Evolutionary conservation across 495 filamentous ascomycete genomes (phyloP).

Genomic region (Aspergillus heteromorphus): DNA sequence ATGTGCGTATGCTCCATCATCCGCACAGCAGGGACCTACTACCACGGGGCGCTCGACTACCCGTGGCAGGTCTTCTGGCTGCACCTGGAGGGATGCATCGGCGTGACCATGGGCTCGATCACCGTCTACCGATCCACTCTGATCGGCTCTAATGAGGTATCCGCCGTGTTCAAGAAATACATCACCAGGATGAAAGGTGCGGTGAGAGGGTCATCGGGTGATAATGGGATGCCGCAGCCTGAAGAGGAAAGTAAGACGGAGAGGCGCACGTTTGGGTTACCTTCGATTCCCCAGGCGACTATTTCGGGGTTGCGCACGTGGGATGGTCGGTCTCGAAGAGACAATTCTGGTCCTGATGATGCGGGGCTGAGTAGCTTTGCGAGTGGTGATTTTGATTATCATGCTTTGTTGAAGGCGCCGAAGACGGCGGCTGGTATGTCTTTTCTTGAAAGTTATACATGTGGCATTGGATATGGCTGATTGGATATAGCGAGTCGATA

Average conservation of each 20-base stretch:
- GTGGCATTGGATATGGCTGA: too few relatives aligned
- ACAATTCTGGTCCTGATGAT: not conserved
- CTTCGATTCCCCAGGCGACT: not conserved
- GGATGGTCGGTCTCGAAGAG: not conserved
- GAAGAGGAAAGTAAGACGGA: not conserved
- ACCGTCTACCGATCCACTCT: not conserved
- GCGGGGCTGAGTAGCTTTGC: not conserved
- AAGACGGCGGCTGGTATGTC: not conserved
- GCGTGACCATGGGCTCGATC: not conserved
- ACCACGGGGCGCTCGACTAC: not conserved
- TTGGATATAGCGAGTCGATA: too few relatives aligned
- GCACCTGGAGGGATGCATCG: not conserved
- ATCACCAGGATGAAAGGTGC: not conserved
- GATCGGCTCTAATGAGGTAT: not conserved
- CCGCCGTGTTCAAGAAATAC: not conserved
- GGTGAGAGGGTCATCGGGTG: not conserved
- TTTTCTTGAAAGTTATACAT: too few relatives aligned
- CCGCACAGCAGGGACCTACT: constrained; percentile 3
- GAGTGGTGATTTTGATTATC: not conserved
- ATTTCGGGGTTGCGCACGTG: not conserved
- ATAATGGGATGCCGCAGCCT: not conserved
- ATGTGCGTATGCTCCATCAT: not conserved
- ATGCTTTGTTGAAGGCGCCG: not conserved
- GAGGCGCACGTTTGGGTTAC: not conserved
- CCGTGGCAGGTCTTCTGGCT: not conserved